Conservation (phyloP, 106 monocot species). For the Allium cepa region DNA sequence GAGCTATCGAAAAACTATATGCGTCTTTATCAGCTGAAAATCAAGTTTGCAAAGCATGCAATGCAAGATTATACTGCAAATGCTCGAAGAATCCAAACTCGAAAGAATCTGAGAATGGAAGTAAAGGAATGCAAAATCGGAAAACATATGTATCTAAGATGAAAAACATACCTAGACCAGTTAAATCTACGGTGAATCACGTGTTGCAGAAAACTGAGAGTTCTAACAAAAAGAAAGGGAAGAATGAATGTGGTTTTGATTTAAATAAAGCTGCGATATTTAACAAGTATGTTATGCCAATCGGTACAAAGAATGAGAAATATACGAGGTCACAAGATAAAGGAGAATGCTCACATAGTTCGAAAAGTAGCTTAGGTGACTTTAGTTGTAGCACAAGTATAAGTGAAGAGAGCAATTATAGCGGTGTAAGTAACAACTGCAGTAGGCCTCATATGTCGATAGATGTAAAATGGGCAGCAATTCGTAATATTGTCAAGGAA, state of each 20-base stretch:
- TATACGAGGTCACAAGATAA: constrained; percentile 36
- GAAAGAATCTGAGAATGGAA: neutral
- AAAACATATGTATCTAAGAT: neutral
- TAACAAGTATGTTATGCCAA: neutral
- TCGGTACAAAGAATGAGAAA: constrained; percentile 7
- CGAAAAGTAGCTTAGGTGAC: constrained; percentile 71
- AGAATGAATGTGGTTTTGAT: constrained; percentile 5
- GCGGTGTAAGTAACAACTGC: constrained; percentile 16
- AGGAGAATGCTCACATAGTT: constrained; percentile 56
- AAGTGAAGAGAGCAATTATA: constrained; percentile 56
- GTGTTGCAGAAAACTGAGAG: too few species aligned
- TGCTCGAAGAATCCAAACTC: constrained; percentile 16
- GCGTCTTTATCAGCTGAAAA: constrained; percentile 43
- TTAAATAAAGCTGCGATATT: constrained; percentile 3
- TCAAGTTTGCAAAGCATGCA: constrained; percentile 28
- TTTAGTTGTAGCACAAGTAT: constrained; percentile 63
- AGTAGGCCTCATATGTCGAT: constrained; percentile 62
- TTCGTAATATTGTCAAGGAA: constrained; percentile 22
- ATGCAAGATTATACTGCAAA: constrained; percentile 12
- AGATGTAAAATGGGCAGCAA: constrained; percentile 57
- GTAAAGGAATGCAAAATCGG: neutral
- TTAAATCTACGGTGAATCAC: too few species aligned
- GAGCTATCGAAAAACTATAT: constrained; percentile 57
- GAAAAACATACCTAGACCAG: too few species aligned
- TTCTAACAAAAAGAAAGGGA: neutral